A percentile compares a stretch with the other conserved stretches of the same genome.
These are phyloP conservation scores for Umbelopsis sp. DNA, from an alignment of 192 early-diverging fungal species.

Conservation along the genomic window DNA sequence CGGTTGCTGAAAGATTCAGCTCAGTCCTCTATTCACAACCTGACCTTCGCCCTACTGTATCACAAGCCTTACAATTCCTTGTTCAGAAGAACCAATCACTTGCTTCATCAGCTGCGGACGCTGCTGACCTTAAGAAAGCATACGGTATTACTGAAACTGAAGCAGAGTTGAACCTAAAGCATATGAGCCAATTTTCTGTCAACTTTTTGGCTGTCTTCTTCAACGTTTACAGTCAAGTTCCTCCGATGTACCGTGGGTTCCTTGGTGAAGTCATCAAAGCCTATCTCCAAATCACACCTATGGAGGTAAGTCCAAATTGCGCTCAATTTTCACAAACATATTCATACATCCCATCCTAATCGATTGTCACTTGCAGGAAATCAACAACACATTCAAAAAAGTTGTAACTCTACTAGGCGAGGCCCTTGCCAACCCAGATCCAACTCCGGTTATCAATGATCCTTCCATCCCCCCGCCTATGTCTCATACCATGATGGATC, in stretches of 20 bases:
- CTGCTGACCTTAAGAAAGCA: constrained; percentile 45
- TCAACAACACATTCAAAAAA: constrained; percentile 65
- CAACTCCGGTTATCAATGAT: constrained; percentile 47
- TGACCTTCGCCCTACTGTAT: constrained; percentile 78
- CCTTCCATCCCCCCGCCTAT: constrained; percentile 63
- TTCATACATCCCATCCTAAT: background rate
- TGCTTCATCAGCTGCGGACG: constrained; percentile 40
- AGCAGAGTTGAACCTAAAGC: constrained; percentile 55
- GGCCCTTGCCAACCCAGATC: constrained; percentile 55
- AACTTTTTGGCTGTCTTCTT: constrained; percentile 78
- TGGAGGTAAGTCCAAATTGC: constrained; percentile 25
- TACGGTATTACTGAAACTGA: constrained; percentile 52
- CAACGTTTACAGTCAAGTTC: constrained; percentile 73
- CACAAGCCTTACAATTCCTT: constrained; percentile 69
- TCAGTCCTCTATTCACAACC: constrained; percentile 74
- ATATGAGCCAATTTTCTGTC: constrained; percentile 65
- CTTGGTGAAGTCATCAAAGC: constrained; percentile 69
- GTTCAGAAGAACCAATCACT: constrained; percentile 55
- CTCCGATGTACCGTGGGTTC: constrained; percentile 64
- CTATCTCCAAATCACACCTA: constrained; percentile 63
- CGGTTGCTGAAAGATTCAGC: constrained; percentile 73
- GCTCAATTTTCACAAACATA: background rate
- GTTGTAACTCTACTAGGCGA: constrained; percentile 61
- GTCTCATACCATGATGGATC: constrained; percentile 87
- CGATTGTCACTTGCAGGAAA: constrained; percentile 37